Conservation (phyloP, 2,329 filamentous ascomycete species). For the Fusarium tuaranense region DNA sequence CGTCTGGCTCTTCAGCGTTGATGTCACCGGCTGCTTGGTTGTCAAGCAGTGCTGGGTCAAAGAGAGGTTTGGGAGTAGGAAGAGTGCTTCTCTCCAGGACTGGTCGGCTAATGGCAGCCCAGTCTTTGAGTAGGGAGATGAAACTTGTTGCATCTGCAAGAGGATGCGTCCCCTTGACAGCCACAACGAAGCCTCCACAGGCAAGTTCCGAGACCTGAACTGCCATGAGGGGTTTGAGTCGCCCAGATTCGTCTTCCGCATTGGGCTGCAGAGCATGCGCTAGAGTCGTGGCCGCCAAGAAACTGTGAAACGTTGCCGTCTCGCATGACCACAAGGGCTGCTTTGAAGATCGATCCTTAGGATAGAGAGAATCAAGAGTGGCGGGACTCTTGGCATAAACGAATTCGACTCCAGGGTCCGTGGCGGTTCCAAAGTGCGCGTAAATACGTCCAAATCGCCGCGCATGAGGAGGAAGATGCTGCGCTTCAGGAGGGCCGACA, state of each 20-base stretch:
- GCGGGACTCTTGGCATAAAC: slow-evolving; percentile 17
- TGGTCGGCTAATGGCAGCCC: slow-evolving; percentile 25
- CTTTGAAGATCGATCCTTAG: neutral
- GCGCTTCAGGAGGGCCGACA: slow-evolving; percentile 3
- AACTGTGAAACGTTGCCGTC: slow-evolving; percentile 3
- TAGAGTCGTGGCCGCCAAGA: slow-evolving; percentile 11
- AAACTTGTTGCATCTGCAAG: slow-evolving; percentile 40
- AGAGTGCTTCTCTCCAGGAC: rapidly evolving
- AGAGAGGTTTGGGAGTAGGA: neutral
- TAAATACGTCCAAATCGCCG: slow-evolving; percentile 40
- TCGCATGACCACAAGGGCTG: slow-evolving; percentile 30
- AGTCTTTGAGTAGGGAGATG: slow-evolving; percentile 36
- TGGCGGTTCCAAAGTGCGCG: slow-evolving; percentile 20
- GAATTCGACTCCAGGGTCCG: slow-evolving; percentile 40
- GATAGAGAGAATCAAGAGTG: slow-evolving; percentile 22
- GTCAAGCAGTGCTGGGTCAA: slow-evolving; percentile 34
- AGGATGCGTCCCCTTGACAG: slow-evolving; percentile 36
- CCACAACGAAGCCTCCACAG: slow-evolving; percentile 37
- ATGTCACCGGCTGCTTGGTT: slow-evolving; percentile 32
- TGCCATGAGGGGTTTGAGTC: slow-evolving; percentile 23
- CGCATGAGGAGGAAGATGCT: slow-evolving; percentile 29
- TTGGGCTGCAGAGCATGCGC: neutral
- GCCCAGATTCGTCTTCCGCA: neutral
- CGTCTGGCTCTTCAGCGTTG: slow-evolving; percentile 17
- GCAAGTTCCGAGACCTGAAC: slow-evolving; percentile 38